Conservation (phyloP, 768 basidiomycete genomes). For the Mycena chlorophos region DNA sequence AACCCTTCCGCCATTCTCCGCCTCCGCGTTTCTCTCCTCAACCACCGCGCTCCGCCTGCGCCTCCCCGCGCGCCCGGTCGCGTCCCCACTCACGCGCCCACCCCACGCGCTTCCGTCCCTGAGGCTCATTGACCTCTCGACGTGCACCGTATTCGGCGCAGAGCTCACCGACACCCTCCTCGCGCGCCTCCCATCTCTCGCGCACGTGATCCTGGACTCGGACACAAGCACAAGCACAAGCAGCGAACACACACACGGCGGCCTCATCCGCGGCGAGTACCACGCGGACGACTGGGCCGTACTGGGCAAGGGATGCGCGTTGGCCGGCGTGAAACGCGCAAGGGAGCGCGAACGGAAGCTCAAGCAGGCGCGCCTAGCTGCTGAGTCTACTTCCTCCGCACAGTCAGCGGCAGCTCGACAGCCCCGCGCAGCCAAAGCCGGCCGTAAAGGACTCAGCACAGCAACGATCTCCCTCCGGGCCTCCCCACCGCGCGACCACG, state of each 20-base stretch:
- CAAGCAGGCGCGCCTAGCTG: slow-evolving; percentile 49
- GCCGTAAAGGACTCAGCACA: slow-evolving; percentile 63
- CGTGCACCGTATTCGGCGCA: slow-evolving; percentile 53
- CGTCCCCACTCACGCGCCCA: slow-evolving; percentile 36
- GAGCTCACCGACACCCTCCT: slow-evolving; percentile 57
- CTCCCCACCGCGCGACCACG: slow-evolving; percentile 21
- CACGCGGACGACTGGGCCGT: slow-evolving; percentile 58
- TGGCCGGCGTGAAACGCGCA: slow-evolving; percentile 59
- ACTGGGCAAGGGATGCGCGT: slow-evolving; percentile 61
- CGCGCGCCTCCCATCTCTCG: slow-evolving; percentile 48
- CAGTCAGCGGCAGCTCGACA: neutral
- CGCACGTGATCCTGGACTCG: slow-evolving; percentile 74
- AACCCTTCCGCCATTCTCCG: slow-evolving; percentile 45
- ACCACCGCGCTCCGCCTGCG: slow-evolving; percentile 65
- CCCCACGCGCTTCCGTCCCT: slow-evolving; percentile 45
- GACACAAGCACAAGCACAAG: too few species aligned
- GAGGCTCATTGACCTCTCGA: slow-evolving; percentile 73
- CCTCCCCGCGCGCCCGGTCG: slow-evolving; percentile 66
- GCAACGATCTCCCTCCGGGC: slow-evolving; percentile 63
- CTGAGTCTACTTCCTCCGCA: slow-evolving; percentile 16
- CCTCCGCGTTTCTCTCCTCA: slow-evolving; percentile 48
- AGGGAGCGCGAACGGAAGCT: slow-evolving; percentile 68
- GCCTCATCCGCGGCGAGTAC: slow-evolving; percentile 53
- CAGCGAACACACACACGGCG: too few species aligned
- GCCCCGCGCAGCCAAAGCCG: slow-evolving; percentile 33